phyloP scores from a whole-genome alignment of 2,329 filamentous ascomycete genomes.

The Setomelanomma holmii region DNA sequence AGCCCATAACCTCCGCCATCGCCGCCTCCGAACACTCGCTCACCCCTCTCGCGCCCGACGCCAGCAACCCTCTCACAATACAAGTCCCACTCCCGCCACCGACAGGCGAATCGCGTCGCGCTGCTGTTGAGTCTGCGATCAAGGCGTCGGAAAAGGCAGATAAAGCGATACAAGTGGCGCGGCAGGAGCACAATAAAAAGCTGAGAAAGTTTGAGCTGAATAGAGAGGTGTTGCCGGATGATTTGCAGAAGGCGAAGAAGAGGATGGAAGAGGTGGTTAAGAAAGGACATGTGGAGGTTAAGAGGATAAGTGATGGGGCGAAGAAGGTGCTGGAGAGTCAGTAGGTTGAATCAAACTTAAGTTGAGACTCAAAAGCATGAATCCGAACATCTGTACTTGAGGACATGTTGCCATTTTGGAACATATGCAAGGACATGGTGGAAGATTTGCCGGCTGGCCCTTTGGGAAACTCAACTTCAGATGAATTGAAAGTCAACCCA shows the following conservation, averaged over 20 bases:
- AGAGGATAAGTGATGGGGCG: constrained; percentile 57
- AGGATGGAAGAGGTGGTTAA: constrained; percentile 60
- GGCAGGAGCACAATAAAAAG: constrained; percentile 58
- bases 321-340: constrained; percentile 55
- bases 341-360: constrained; percentile 9
- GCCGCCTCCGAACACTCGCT: constrained; percentile 59
- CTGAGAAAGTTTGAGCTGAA: constrained; percentile 53
- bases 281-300: constrained; percentile 56
- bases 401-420: too few relatives aligned
- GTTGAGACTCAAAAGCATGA: neutral
- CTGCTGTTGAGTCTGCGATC: constrained; percentile 47
- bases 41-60: constrained; percentile 58
- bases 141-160: constrained; percentile 54
- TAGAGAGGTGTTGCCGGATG: constrained; percentile 55
- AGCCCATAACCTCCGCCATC: constrained; percentile 62
- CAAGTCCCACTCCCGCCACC: constrained; percentile 64
- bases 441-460: too few relatives aligned
- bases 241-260: constrained; percentile 57
- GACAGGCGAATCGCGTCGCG: constrained; percentile 62
- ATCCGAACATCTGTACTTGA: too few relatives aligned
- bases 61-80: constrained; percentile 59
- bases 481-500: too few relatives aligned
- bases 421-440: too few relatives aligned
- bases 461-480: too few relatives aligned
- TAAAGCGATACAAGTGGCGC: constrained; percentile 51